Evolutionary conservation across 139 green algal species (phyloP).

Genomic region (Picochlorum costavermella): DNA sequence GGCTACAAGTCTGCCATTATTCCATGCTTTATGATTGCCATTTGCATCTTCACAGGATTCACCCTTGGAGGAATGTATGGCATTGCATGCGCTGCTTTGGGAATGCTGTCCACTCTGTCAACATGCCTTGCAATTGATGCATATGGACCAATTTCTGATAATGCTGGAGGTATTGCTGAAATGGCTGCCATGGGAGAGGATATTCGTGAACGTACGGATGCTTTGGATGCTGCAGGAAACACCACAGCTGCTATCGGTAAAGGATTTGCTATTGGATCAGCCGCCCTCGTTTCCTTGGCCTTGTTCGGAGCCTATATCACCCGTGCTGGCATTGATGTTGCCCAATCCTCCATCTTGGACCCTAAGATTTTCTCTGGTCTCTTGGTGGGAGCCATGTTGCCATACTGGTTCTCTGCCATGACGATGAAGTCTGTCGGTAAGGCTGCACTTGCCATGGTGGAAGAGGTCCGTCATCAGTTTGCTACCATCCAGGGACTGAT

Average conservation of each 20-base stretch:
- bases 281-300: slow-evolving; percentile 92
- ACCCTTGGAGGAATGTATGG: slow-evolving; percentile 81
- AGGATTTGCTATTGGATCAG: slow-evolving; percentile 96
- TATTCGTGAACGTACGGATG: slow-evolving; percentile 94
- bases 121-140: slow-evolving; percentile 94
- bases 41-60: slow-evolving; percentile 83
- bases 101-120: slow-evolving; percentile 91
- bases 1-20: slow-evolving; percentile 95
- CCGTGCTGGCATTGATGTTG: slow-evolving; percentile 68
- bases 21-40: slow-evolving; percentile 82
- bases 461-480: slow-evolving; percentile 89
- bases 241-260: slow-evolving; percentile 98
- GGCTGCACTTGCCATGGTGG: slow-evolving; percentile 76
- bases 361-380: slow-evolving; percentile 83
- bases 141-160: slow-evolving; percentile 94
- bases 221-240: slow-evolving; percentile 94
- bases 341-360: slow-evolving; percentile 85
- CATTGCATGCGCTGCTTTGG: slow-evolving; percentile 90
- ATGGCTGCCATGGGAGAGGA: slow-evolving; percentile 97
- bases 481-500: slow-evolving; percentile 86
- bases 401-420: slow-evolving; percentile 97
- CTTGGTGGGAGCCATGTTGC: slow-evolving; percentile 92
- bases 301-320: slow-evolving; percentile 94
- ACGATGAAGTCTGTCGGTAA: slow-evolving; percentile 98
- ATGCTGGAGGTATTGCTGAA: slow-evolving; percentile 94